phyloP scores from a whole-genome alignment of 495 filamentous ascomycete genomes.

The Aspergillus cavernicola region DNA sequence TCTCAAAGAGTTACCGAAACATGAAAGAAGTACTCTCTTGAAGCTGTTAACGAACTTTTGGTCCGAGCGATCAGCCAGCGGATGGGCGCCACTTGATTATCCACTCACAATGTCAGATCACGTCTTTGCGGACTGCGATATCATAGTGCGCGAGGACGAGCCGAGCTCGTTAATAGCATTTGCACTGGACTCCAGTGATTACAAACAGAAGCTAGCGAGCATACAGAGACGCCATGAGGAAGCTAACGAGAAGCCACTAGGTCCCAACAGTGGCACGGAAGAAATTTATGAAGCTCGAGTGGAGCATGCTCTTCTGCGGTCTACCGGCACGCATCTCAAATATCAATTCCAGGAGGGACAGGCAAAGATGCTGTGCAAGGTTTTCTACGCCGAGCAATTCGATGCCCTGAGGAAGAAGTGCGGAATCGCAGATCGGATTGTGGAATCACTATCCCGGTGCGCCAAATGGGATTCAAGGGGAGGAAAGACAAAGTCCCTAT shows the following conservation, averaged over 20 bases:
- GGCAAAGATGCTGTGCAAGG: constrained; percentile 93
- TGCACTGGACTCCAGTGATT: constrained; percentile 80
- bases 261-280: constrained; percentile 22
- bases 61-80: constrained; percentile 94
- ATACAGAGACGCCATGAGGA: constrained; percentile 61
- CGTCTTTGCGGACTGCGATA: constrained; percentile 95
- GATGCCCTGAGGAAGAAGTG: constrained; percentile 91
- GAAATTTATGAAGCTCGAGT: constrained; percentile 54
- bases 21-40: constrained; percentile 87
- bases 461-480: constrained; percentile 98
- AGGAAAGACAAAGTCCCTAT: constrained; percentile 97
- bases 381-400: constrained; percentile 97
- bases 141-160: constrained; percentile 96
- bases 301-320: constrained; percentile 71
- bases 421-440: constrained; percentile 86
- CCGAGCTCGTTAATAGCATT: constrained; percentile 95
- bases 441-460: constrained; percentile 92
- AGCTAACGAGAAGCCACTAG: constrained; percentile 24
- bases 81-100: constrained; percentile 93
- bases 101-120: constrained; percentile 85
- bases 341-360: constrained; percentile 90
- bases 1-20: constrained; percentile 75
- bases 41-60: constrained; percentile 96
- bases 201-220: constrained; percentile 68
- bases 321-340: constrained; percentile 86